These are phyloP conservation scores for Adansonia grandidieri DNA, from an alignment of 441 rosid species.

Conservation along the genomic window DNA sequence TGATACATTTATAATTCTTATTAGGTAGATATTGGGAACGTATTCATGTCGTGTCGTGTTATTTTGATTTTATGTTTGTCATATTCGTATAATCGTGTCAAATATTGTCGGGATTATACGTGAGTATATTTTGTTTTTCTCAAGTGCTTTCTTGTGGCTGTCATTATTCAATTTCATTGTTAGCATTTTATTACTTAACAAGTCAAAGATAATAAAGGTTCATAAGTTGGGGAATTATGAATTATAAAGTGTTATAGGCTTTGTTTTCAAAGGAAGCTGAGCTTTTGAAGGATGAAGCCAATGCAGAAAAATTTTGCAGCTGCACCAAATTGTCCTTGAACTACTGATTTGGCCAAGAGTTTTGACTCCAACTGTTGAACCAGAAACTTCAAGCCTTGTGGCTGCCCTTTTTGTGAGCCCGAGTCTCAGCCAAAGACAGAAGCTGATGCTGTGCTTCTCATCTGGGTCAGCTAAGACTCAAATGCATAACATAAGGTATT, in stretches of 20 bases:
- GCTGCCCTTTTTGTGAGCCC: constrained; percentile 46
- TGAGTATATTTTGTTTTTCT: background rate
- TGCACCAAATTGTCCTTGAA: constrained; percentile 46
- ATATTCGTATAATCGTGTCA: too few relatives aligned
- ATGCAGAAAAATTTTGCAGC: constrained; percentile 56
- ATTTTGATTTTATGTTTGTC: too few relatives aligned
- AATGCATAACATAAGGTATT: constrained; percentile 61
- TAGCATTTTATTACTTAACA: constrained; percentile 12
- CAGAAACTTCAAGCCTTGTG: constrained; percentile 55
- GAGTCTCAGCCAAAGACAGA: constrained; percentile 63
- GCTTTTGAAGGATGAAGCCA: constrained; percentile 62
- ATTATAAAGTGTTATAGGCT: constrained; percentile 52
- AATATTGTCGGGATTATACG: too few relatives aligned
- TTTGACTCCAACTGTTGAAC: constrained; percentile 49
- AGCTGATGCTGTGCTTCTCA: constrained; percentile 47
- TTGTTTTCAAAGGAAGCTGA: constrained; percentile 80
- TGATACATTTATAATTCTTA: too few relatives aligned
- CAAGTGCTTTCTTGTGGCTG: background rate
- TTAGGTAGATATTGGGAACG: too few relatives aligned
- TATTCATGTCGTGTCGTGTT: too few relatives aligned
- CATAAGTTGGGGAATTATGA: constrained; percentile 31
- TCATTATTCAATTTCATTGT: constrained; percentile 13
- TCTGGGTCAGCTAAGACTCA: constrained; percentile 50
- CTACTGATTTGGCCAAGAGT: constrained; percentile 47
- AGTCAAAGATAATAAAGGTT: constrained; percentile 13